Evolutionary conservation across 2,329 filamentous ascomycete species (phyloP), one percentile per base, ranked within the genome.

Genomic region (Emergomyces pasteurianus): DNA sequence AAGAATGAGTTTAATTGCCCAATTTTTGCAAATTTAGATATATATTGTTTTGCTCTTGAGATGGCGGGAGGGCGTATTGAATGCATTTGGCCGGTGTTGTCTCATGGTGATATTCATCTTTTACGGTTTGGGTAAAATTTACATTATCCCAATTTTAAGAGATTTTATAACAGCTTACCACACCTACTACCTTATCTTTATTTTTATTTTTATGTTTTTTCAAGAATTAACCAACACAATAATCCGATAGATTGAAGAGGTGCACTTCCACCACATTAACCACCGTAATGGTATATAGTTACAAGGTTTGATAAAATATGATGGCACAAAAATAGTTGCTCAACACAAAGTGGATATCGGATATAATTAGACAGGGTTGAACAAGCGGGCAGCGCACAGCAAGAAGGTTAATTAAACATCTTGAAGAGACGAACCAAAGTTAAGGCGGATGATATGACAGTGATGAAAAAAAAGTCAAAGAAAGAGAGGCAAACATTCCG

Each of bases 1-100:
- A 71, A 26, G 56, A 63, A 50, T 62, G 36, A 53, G 28, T 21
- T 42, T 31, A 26, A 49, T 47, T 49, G 21, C 21, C 40, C 43
- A 18, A 18, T 49, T 43, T 28, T 10, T 16, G 38, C 26, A 26
- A 28, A 36, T 40, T 47, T 34, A 47, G 14, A 23, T n/a, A 46
- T 40, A 23, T 57, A 46, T 18, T 21, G 3, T 58, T 49, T 23
- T 2, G n/a, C 18, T 21, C 14, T 23, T 14, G n/a, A 42, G 8
- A 9, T 3, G 38, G 4, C 14, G 9, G 38, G 23, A 43, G 38
- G 26, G 43, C 40, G 34, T 56, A n/a, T 56, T 40, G 34, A 42
- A 42, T 38, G 43, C 61, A 61, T 58, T 50, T 56, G 43, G 31
- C 46, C 57, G 53, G 58, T 47, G 58, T 62, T 53, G 21, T 34